Base-by-base conservation (phyloP, 1,284 basidiomycete genomes). In the Gomphus sp. region DNA sequence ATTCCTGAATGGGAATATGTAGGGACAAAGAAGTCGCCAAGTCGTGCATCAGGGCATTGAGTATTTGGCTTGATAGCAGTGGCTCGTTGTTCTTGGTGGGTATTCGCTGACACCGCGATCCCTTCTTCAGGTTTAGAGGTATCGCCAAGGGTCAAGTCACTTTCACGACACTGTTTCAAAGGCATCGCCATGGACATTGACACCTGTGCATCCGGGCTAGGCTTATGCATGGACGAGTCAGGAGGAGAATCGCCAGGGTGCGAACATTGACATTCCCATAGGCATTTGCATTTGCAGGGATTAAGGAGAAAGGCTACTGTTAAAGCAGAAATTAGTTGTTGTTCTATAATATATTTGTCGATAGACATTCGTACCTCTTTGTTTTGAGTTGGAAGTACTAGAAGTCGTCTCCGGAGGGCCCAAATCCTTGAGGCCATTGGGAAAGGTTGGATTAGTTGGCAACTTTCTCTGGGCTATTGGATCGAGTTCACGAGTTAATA, bases 261-360 rank as follows among this genome's bases (percentile, higher is more conserved):
- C 4, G 28, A 34, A 65, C 85, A 88, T 62, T 73, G 74, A 66
- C 85, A 87, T 52, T 76, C 75, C 71, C 77, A 76, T 33, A 80
- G 71, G 65, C 75, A 74, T 62, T 74, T 75, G 70, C 85, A 89
- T 39, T 73, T 73, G 67, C 85, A 88, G 31, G 84, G 81, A 63
- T 85, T 85, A 28, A 84, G 69, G 22, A 82, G 72, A 8, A 80
- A 74, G 59, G 81, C 76, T 53, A 85, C 84, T 86, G 63, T 36
- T 16, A 36, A 49, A 18, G 31, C 43, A 51, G 55, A 55, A 48
- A 14, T 47, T 14, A 34, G 31, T 14, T n/a, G 16, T 43, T n/a
- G 18, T 6, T 16, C 18, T 11, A 43, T 11, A 16, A 41, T 25
- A 44, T 33, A 31, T 12, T 48, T 37, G 43, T 9, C 22, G 33